phyloP scores from a whole-genome alignment of 192 early-diverging fungal species.

The Podochytrium sp. region DNA sequence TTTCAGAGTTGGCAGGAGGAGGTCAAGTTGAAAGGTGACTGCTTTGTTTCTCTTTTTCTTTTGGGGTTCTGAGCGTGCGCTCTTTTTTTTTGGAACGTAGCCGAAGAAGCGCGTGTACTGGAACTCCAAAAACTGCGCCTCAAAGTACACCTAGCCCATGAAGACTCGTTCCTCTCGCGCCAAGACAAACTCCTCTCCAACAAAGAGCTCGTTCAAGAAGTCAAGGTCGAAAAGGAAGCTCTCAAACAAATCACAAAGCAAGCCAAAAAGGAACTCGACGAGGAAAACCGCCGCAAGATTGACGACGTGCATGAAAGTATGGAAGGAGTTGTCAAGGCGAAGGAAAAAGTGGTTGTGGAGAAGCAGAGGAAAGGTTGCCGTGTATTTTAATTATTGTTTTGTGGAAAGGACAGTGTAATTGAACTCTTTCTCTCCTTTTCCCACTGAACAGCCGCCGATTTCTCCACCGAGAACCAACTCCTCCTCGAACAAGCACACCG shows the following conservation, averaged over 20 bases:
- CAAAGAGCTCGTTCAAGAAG: slow-evolving; percentile 34
- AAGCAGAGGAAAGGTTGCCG: slow-evolving; percentile 52
- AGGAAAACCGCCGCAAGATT: slow-evolving; percentile 48
- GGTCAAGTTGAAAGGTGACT: slow-evolving; percentile 34
- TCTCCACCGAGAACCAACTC: slow-evolving; percentile 30
- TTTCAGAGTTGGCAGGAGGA: slow-evolving; percentile 48
- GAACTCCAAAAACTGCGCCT: slow-evolving; percentile 51
- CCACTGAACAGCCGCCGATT: slow-evolving; percentile 34
- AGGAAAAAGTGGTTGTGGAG: slow-evolving; percentile 39
- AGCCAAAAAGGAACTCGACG: slow-evolving; percentile 32
- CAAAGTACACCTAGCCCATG: slow-evolving; percentile 57
- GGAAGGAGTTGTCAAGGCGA: slow-evolving; percentile 50
- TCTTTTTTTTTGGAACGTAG: slow-evolving; percentile 34
- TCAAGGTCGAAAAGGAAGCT: slow-evolving; percentile 42
- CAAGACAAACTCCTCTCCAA: slow-evolving; percentile 50
- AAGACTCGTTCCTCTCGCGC: slow-evolving; percentile 52
- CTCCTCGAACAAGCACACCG: slow-evolving; percentile 38
- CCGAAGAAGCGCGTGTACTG: slow-evolving; percentile 40
- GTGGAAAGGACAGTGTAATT: not conserved
- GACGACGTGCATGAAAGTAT: slow-evolving; percentile 52
- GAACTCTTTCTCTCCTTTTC: not conserved
- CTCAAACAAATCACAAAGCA: slow-evolving; percentile 33
- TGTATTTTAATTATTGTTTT: not conserved
- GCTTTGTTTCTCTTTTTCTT: not conserved
- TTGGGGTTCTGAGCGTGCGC: slow-evolving; percentile 1